Base-by-base conservation (phyloP, 2,329 filamentous ascomycete genomes). In the Hypoxylon sp. region DNA sequence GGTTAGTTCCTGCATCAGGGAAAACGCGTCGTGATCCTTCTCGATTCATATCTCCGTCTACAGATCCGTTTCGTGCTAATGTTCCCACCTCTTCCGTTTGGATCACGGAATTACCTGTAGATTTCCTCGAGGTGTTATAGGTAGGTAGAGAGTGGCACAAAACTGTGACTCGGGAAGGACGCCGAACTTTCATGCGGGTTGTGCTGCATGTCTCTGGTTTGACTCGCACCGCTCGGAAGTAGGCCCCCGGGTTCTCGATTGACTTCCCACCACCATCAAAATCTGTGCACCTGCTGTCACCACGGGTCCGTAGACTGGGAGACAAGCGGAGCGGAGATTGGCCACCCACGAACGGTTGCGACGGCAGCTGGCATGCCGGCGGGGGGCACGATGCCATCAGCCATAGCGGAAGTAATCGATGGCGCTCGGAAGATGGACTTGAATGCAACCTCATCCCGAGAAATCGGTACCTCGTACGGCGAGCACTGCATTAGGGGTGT, bases 371-470 rank as follows among this genome's bases (percentile, higher is more conserved):
- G 66, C 68, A 71, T 71, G 26, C 39, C 63, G 66, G 51, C 56
- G 61, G 47, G 59, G 60, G 37, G 35, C 37, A 47, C 14, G 52
- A 67, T 61, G 53, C 47, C 53, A 61, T 60, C 63, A 48, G 46
- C 57, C 54, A 65, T 63, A 37, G 55, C 51, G 63, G 51, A 54
- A 57, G 37, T 44, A 48, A 63, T 58, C 31, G 51, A 63, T 70
- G 55, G 46, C 58, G 55, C 57, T 68, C 70, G 70, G 68, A 65
- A 70, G 63, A 61, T 52, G 59, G 55, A 57, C 47, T 63, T 24
- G 48, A 58, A 58, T 66, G 60, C 59, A 55, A 65, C 58, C 54
- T 50, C 55, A 68, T 74, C 64, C 73, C 74, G 70, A 72, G 67
- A 65, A 67, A 60, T 67, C 67, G 74, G 74, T 67, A 70, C 63